Percentiles rank a stretch among this genome's conserved stretches.
phyloP scores from a whole-genome alignment of 768 basidiomycete genomes.

The Saitozyma podzolica region DNA sequence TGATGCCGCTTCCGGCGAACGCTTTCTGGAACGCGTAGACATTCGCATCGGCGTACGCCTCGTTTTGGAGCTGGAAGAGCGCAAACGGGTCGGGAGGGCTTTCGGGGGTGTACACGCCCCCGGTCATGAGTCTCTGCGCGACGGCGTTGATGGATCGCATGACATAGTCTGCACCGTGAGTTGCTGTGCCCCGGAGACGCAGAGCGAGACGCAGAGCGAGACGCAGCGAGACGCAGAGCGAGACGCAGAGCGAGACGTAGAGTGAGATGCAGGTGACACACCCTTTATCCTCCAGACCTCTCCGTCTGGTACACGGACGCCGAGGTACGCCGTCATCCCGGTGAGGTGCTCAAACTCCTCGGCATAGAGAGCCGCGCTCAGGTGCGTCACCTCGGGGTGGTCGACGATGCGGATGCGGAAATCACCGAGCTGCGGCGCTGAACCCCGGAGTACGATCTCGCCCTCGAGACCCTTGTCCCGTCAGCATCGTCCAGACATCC shows the following conservation, averaged over 20 bases:
- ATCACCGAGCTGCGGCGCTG: constrained; percentile 74
- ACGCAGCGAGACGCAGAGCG: too few relatives aligned
- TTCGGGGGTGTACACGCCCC: constrained; percentile 56
- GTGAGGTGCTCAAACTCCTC: constrained; percentile 63
- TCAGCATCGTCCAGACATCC: background rate
- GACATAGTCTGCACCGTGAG: constrained; percentile 60
- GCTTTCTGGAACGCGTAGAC: constrained; percentile 83
- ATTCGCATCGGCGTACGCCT: constrained; percentile 70
- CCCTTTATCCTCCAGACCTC: constrained; percentile 85
- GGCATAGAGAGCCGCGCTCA: constrained; percentile 62
- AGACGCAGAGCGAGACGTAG: too few relatives aligned
- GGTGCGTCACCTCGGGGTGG: constrained; percentile 61
- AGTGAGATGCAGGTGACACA: constrained; percentile 30
- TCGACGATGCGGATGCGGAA: constrained; percentile 79
- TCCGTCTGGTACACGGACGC: constrained; percentile 63
- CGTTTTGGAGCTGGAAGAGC: constrained; percentile 72
- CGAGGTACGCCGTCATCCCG: constrained; percentile 71
- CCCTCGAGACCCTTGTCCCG: constrained; percentile 68
- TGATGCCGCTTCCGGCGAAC: constrained; percentile 64
- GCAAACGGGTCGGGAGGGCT: constrained; percentile 75
- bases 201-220: too few relatives aligned
- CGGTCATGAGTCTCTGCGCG: constrained; percentile 59
- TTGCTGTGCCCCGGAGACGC: background rate
- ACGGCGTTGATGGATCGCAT: constrained; percentile 63
- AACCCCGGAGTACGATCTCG: constrained; percentile 68